phyloP scores from a whole-genome alignment of 495 filamentous ascomycete genomes.

The Lineolata rhizophorae region DNA sequence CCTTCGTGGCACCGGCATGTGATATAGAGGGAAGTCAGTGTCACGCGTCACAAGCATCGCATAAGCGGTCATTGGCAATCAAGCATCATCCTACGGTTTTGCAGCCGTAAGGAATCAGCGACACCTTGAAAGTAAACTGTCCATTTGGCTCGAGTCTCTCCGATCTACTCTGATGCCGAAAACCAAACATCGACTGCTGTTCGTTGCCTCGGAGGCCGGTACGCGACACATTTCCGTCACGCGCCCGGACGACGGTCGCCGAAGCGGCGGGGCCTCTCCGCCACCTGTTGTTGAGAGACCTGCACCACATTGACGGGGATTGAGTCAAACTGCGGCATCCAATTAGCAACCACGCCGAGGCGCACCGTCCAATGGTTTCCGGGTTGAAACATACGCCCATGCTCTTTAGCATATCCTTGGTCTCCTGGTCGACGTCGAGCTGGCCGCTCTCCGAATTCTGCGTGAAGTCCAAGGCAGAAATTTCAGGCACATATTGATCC shows the following conservation, averaged over 20 bases:
- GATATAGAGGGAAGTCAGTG: too few species aligned
- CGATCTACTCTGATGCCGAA: not conserved
- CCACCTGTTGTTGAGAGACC: constrained; percentile 68
- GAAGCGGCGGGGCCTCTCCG: constrained; percentile 55
- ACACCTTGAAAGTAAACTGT: constrained; percentile 53
- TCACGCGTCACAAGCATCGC: too few species aligned
- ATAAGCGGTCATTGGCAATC: constrained; percentile 94
- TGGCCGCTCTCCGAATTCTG: constrained; percentile 75
- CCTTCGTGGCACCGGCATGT: too few species aligned
- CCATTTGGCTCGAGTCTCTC: constrained; percentile 1
- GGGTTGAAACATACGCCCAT: constrained; percentile 56
- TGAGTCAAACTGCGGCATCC: constrained; percentile 57
- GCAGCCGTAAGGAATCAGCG: constrained; percentile 70
- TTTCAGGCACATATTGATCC: constrained; percentile 98
- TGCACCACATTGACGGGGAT: constrained; percentile 87
- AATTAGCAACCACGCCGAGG: constrained; percentile 1
- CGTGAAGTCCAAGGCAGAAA: constrained; percentile 93
- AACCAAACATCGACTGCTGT: too few species aligned
- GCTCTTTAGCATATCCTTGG: constrained; percentile 95
- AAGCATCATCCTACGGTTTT: constrained; percentile 88
- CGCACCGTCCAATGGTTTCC: not conserved
- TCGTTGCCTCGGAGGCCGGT: constrained; percentile 4
- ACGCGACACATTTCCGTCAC: constrained; percentile 8
- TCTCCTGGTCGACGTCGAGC: constrained; percentile 88
- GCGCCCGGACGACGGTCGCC: constrained; percentile 27